Conservation (phyloP, 257 asterid species). For the Solanum megistacrolobum region DNA sequence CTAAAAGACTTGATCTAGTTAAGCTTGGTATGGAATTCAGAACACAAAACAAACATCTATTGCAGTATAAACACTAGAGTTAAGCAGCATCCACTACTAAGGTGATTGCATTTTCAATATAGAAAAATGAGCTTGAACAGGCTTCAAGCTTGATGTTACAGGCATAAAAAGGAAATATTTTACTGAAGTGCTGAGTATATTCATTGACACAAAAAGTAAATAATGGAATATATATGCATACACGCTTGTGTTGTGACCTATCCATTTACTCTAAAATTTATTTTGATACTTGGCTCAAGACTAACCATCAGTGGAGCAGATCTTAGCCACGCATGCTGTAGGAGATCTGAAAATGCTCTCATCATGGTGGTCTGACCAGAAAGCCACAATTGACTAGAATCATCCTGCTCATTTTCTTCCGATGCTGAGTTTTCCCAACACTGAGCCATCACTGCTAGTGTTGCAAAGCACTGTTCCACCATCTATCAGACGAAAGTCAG, state of each 20-base stretch:
- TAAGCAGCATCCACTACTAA: neutral
- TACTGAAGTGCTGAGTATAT: neutral
- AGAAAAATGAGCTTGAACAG: neutral
- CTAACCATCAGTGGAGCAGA: conserved; percentile 19
- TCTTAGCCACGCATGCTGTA: conserved; percentile 26
- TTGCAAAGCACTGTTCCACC: conserved; percentile 30
- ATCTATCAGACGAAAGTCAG: conserved; percentile 10
- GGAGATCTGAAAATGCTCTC: conserved; percentile 27
- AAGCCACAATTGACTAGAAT: conserved; percentile 11
- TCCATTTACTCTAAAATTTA: neutral
- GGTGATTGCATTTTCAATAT: neutral
- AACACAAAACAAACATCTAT: neutral
- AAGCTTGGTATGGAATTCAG: neutral
- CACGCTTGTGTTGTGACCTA: neutral
- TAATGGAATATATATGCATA: neutral
- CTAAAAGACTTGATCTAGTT: neutral
- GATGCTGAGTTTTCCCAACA: conserved; percentile 25
- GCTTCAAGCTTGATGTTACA: neutral
- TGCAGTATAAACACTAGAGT: neutral
- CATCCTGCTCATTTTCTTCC: conserved; percentile 16
- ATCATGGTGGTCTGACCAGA: conserved; percentile 13
- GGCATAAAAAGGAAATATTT: neutral
- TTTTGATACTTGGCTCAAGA: neutral
- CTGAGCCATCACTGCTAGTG: conserved; percentile 30
- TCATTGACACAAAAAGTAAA: neutral